Conservation (phyloP, 257 asterid genomes). For the Nicotiana tomentosiformis region DNA sequence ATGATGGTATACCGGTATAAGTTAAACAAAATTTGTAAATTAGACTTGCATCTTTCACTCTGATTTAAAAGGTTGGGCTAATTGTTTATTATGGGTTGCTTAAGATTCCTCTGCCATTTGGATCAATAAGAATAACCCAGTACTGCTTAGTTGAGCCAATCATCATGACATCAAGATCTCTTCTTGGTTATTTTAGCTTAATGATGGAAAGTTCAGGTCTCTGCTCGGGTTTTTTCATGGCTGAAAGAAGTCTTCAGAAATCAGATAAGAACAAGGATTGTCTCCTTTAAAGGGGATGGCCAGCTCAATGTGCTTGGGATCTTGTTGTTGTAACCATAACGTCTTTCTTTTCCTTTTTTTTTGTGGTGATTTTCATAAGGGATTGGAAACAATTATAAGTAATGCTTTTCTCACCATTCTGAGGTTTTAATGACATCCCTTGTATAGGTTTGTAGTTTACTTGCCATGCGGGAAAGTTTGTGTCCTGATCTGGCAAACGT, state of each 20-base stretch:
- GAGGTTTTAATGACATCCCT: not conserved
- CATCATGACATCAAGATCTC: not conserved
- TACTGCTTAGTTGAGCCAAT: not conserved
- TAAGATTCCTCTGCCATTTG: not conserved
- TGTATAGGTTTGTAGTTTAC: not conserved
- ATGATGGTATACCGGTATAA: not conserved
- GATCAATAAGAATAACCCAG: not conserved
- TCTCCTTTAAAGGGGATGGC: not conserved
- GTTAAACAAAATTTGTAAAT: not conserved
- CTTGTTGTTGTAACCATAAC: not conserved
- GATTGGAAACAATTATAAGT: not conserved
- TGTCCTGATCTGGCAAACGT: not conserved
- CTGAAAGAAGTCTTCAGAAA: constrained; percentile 3
- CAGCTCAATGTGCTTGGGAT: not conserved
- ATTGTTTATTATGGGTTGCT: not conserved
- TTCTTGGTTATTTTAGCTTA: not conserved
- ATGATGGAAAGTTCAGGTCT: not conserved
- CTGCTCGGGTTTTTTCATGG: not conserved
- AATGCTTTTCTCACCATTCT: not conserved
- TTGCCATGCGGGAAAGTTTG: not conserved
- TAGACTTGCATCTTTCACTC: not conserved
- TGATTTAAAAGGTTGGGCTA: not conserved
- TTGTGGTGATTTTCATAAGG: not conserved
- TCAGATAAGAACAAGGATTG: not conserved
- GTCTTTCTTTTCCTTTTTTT: not conserved